These are phyloP conservation scores for Erysiphe pulchra DNA, from an alignment of 2,329 filamentous ascomycete species.

Conservation along the genomic window DNA sequence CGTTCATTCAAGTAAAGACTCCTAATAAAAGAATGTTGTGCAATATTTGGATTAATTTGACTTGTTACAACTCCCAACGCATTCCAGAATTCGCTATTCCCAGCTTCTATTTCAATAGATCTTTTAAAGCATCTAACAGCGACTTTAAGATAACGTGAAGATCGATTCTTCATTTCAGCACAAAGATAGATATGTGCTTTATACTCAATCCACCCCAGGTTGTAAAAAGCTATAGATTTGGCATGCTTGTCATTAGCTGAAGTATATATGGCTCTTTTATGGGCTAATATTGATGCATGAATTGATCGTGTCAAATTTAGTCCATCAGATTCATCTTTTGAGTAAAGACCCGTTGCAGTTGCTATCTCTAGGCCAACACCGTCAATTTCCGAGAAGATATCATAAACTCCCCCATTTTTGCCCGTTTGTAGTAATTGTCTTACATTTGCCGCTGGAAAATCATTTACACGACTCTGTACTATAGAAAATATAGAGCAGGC, in stretches of 20 bases:
- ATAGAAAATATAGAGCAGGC: constrained; percentile 64
- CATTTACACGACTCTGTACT: constrained; percentile 38
- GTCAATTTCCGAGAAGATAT: constrained; percentile 44
- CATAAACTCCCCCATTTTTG: constrained; percentile 26
- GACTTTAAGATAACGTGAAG: constrained; percentile 47
- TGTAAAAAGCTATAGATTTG: constrained; percentile 91
- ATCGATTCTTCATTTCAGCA: constrained; percentile 24
- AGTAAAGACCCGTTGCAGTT: constrained; percentile 12
- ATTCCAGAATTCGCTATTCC: constrained; percentile 94
- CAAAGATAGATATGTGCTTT: constrained; percentile 47
- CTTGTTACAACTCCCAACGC: constrained; percentile 78
- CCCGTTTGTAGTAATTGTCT: constrained; percentile 28
- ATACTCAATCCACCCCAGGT: constrained; percentile 83
- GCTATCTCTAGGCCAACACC: constrained; percentile 22
- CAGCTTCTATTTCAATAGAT: constrained; percentile 81
- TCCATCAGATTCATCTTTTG: constrained; percentile 12
- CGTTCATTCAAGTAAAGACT: constrained; percentile 83
- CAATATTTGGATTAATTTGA: constrained; percentile 58
- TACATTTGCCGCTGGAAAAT: constrained; percentile 35
- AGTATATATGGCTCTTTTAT: constrained; percentile 61
- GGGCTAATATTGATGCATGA: constrained; percentile 52
- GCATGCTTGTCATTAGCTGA: constrained; percentile 55
- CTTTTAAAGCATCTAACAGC: constrained; percentile 81
- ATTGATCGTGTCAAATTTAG: constrained; percentile 30
- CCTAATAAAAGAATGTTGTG: constrained; percentile 80